Evolutionary conservation across 2,329 filamentous ascomycete species (phyloP), one percentile per base, ranked within the genome.

Genomic region (Harringtonia aguacate): DNA sequence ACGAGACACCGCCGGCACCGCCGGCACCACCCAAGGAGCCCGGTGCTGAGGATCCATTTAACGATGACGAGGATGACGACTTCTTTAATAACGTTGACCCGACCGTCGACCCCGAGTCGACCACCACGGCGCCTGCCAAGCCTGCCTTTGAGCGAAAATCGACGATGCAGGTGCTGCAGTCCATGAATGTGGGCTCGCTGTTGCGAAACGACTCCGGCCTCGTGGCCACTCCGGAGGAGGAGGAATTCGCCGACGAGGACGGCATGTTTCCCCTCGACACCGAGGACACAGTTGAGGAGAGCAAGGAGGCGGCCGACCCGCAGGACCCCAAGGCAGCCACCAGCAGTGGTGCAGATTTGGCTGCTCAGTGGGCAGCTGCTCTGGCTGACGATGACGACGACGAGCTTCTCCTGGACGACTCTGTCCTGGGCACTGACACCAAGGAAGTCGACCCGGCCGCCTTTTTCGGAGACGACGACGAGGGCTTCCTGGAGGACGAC

Each of bases 361-460:
- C 84, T 37, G 84, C 84, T 17, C 81, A 86, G 52, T 95, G 90
- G 86, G 77, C 86, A 50, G 83, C 85, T 38, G 85, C 86, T 36
- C 76, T 95, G 54, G 86, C 68, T 14, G 83, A 85, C 39, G 83
- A 89, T 50, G 79, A 87, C 48, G 69, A 79, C 39, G 79, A 80
- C 21, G 70, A 70, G 21, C 72, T 80, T 35, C 68, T 85, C 13
- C 60, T 79, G 3, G 75, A 78, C 10, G 78, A 86, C 28, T 63
- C 70, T 14, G 57, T 61, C 2, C 34, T 36, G 4, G 43, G 33
- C 15, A 17, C 49, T 7, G 66, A 66, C 29, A 48, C 56, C 4
- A 66, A 70, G 35, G 70, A 70, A 43, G 55, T 84, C 17, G 80
- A 86, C 51, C 72, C 79, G 1, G 66, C 75, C 22, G 71, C 73